Conservation (phyloP, 164 flowering plant species). For the Malania oleifera region DNA sequence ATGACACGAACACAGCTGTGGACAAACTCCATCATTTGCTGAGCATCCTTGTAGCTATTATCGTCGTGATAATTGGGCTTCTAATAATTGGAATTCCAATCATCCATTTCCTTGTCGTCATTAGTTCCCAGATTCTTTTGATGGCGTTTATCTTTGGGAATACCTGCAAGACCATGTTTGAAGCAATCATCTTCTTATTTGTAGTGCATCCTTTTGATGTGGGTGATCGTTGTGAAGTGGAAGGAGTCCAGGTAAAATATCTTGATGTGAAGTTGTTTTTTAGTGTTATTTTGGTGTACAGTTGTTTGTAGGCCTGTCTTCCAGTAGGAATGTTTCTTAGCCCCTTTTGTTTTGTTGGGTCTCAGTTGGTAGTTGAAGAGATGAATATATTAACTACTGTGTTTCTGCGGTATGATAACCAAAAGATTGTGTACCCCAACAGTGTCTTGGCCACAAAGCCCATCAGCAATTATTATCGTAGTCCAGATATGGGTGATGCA, state of each 20-base stretch:
- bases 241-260: constrained; percentile 15
- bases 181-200: constrained; percentile 17
- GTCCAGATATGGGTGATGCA: constrained; percentile 58
- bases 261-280: no score
- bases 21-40: no score
- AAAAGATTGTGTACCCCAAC: constrained; percentile 60
- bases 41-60: constrained; percentile 17
- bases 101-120: constrained; percentile 12
- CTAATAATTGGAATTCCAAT: constrained; percentile 22
- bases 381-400: constrained; percentile 70
- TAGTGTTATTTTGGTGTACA: no score
- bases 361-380: constrained; percentile 67
- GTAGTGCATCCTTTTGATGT: constrained; percentile 21
- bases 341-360: no score
- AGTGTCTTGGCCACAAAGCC: constrained; percentile 44
- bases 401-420: constrained; percentile 52
- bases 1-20: no score
- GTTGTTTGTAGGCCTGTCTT: no score
- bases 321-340: no score
- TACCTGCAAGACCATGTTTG: constrained; percentile 24
- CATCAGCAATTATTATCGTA: constrained; percentile 51
- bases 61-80: constrained; percentile 21
- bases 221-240: constrained; percentile 17
- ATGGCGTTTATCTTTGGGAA: constrained; percentile 25
- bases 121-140: constrained; percentile 22